These are phyloP conservation scores for Aechmea fasciata DNA, from an alignment of 176 grass and related monocot species.

Conservation along the genomic window DNA sequence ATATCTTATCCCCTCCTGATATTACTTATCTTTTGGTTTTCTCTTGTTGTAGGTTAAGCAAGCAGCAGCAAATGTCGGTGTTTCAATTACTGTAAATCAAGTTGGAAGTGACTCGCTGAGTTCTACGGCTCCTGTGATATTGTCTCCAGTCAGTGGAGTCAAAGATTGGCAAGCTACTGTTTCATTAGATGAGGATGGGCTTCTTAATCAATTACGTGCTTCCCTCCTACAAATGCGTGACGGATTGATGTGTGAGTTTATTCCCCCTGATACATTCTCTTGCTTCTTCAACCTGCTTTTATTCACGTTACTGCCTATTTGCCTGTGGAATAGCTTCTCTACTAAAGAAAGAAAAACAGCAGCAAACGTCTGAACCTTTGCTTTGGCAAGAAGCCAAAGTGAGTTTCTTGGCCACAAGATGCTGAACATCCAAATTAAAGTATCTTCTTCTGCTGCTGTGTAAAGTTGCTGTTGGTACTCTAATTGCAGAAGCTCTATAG, in stretches of 20 bases:
- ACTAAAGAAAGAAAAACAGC: too few relatives aligned
- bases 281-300: too few relatives aligned
- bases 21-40: constrained; percentile 15
- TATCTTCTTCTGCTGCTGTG: too few relatives aligned
- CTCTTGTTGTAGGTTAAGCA: constrained; percentile 69
- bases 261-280: background rate
- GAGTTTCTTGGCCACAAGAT: too few relatives aligned
- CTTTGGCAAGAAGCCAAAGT: too few relatives aligned
- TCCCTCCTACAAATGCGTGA: constrained; percentile 55
- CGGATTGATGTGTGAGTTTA: constrained; percentile 50
- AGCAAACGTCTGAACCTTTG: too few relatives aligned
- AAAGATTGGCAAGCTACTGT: constrained; percentile 80
- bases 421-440: too few relatives aligned
- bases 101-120: constrained; percentile 62
- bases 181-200: constrained; percentile 66
- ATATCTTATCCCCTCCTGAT: constrained; percentile 10
- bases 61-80: constrained; percentile 51
- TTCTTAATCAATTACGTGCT: constrained; percentile 63
- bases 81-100: constrained; percentile 75
- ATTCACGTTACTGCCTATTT: too few relatives aligned
- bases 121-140: constrained; percentile 34
- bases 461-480: too few relatives aligned
- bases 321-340: too few relatives aligned
- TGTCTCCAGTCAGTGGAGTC: constrained; percentile 64
- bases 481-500: too few relatives aligned